Percentiles rank a stretch among this genome's conserved stretches.
These are phyloP conservation scores for Parathielavia appendiculata DNA, from an alignment of 495 filamentous ascomycete genomes.

Conservation along the genomic window DNA sequence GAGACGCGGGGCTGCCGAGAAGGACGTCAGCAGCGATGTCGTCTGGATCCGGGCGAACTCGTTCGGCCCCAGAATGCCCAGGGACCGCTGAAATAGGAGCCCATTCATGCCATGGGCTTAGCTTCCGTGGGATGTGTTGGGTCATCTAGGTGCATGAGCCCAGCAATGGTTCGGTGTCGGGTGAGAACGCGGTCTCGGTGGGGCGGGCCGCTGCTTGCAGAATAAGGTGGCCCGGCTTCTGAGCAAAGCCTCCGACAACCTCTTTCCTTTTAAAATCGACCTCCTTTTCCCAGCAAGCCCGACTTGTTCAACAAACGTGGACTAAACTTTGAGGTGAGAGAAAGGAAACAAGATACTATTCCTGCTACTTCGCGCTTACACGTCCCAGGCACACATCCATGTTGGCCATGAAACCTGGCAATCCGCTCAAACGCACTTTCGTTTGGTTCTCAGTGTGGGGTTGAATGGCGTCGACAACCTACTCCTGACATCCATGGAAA, in stretches of 20 bases:
- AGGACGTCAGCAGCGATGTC: conserved; percentile 47
- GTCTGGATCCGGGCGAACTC: conserved; percentile 60
- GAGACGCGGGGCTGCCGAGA: conserved; percentile 59
- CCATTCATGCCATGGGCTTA: conserved; percentile 64
- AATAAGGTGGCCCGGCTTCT: too few relatives aligned
- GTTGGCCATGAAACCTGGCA: neutral
- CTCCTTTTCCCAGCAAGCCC: too few relatives aligned
- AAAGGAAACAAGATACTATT: neutral
- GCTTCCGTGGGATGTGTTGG: neutral
- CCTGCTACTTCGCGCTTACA: neutral
- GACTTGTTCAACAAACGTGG: neutral
- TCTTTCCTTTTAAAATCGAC: too few relatives aligned
- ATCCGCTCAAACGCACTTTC: neutral
- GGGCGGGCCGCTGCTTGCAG: too few relatives aligned
- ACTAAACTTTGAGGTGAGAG: neutral
- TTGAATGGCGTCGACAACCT: neutral
- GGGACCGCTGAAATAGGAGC: conserved; percentile 65
- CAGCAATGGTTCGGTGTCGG: too few relatives aligned
- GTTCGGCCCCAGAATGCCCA: conserved; percentile 57
- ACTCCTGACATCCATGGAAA: neutral
- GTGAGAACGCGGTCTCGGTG: too few relatives aligned
- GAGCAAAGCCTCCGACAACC: too few relatives aligned
- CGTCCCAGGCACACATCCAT: too few relatives aligned
- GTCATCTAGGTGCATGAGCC: too few relatives aligned
- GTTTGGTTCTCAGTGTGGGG: neutral